These are phyloP conservation scores for Thalia dealbata DNA, from an alignment of 176 grass and related monocot species.

Conservation along the genomic window DNA sequence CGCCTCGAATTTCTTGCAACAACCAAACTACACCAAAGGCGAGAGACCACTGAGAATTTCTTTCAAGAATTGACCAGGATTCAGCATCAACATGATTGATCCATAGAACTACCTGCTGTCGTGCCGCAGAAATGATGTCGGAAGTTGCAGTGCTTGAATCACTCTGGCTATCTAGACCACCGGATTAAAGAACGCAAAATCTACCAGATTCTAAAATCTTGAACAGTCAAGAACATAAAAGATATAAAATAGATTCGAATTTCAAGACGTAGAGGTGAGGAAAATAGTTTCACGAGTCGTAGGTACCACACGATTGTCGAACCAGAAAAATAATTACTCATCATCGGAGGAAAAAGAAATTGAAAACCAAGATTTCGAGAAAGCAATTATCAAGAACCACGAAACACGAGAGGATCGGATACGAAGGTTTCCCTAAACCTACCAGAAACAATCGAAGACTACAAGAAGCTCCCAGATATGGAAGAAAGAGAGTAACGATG, in stretches of 20 bases:
- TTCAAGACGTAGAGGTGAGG: background rate
- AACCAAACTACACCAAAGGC: background rate
- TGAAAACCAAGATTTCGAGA: background rate
- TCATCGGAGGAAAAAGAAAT: background rate
- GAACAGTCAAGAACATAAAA: background rate
- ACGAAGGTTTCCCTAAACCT: slow-evolving; percentile 89
- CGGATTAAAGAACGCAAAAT: slow-evolving; percentile 31
- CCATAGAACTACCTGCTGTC: slow-evolving; percentile 42
- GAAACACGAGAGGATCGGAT: slow-evolving; percentile 34
- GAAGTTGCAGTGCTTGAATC: slow-evolving; percentile 65
- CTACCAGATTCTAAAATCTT: background rate
- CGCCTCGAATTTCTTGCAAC: background rate
- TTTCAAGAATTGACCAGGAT: too few species aligned
- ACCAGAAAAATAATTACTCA: background rate
- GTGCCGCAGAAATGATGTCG: slow-evolving; percentile 42
- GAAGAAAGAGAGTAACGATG: background rate
- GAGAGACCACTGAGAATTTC: too few species aligned
- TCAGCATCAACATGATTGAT: too few species aligned
- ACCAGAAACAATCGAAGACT: slow-evolving; percentile 5
- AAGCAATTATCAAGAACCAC: background rate
- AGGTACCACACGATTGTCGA: background rate
- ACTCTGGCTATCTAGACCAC: slow-evolving; percentile 71
- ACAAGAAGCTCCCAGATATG: too few species aligned
- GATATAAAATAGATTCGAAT: background rate
- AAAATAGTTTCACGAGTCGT: background rate